Evolutionary conservation across 2,329 filamentous ascomycete species (phyloP).

Genomic region (Cryphonectria japonica): DNA sequence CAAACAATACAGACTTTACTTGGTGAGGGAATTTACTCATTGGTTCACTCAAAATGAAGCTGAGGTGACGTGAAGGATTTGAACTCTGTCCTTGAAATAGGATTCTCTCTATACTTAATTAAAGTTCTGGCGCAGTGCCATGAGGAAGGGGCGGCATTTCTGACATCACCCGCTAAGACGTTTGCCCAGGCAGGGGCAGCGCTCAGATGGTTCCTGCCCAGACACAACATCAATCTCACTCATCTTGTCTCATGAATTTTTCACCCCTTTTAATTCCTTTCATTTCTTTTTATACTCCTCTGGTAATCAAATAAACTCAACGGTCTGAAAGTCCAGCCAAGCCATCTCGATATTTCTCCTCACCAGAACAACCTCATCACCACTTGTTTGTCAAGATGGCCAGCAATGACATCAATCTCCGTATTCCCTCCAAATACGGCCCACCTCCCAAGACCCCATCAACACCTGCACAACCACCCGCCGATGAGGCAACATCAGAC

Average conservation of each 20-base stretch:
- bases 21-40: neutral
- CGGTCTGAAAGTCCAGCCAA: neutral
- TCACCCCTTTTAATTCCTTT: neutral
- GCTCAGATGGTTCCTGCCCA: neutral
- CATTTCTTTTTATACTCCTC: neutral
- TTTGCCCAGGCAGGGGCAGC: conserved; percentile 1
- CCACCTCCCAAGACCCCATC: conserved; percentile 32
- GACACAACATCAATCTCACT: neutral
- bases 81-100: neutral
- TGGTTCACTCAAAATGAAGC: neutral
- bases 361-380: neutral
- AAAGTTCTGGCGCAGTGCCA: neutral
- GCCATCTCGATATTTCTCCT: neutral
- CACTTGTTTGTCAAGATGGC: conserved; percentile 11
- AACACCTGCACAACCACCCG: conserved; percentile 33
- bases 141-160: conserved; percentile 5
- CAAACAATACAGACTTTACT: neutral
- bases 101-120: neutral
- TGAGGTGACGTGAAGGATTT: conserved; percentile 1
- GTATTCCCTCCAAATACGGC: conserved; percentile 55
- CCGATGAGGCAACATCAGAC: conserved; percentile 31
- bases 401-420: conserved; percentile 41
- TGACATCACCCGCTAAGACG: conserved; percentile 19
- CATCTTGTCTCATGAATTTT: neutral
- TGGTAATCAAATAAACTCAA: neutral